Evolutionary conservation across 768 basidiomycete species (phyloP).

Genomic region (Zangia roseola): DNA sequence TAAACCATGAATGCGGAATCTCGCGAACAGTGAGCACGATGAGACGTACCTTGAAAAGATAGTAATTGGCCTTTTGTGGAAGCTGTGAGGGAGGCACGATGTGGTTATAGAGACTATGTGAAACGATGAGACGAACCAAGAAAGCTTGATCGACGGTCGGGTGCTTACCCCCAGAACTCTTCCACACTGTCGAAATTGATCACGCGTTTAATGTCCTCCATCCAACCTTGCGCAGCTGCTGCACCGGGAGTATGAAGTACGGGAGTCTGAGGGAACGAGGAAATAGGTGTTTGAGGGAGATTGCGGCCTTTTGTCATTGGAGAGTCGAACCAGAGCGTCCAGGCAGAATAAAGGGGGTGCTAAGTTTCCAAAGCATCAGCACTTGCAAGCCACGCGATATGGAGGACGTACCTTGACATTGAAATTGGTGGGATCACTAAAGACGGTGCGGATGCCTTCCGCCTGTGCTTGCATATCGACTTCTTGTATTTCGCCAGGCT

Average conservation of each 20-base stretch:
- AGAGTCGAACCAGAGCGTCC: constrained; percentile 99
- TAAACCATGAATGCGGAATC: constrained; percentile 3
- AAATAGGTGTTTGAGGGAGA: constrained; percentile 78
- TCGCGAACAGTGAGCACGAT: background rate
- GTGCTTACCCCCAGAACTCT: constrained; percentile 95
- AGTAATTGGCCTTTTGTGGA: constrained; percentile 98
- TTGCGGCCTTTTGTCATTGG: constrained; percentile 88
- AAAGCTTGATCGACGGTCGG: background rate
- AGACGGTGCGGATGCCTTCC: constrained; percentile 85
- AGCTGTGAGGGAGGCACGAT: constrained; percentile 93
- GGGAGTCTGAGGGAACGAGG: constrained; percentile 77
- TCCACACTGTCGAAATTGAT: constrained; percentile 96
- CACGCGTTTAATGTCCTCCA: constrained; percentile 98
- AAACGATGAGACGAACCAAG: constrained; percentile 10
- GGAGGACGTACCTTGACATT: constrained; percentile 80
- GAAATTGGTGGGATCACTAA: constrained; percentile 89
- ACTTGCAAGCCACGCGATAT: background rate
- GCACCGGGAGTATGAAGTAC: constrained; percentile 69
- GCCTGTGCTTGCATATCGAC: constrained; percentile 82
- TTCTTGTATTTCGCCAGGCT: constrained; percentile 87
- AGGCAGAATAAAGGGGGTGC: constrained; percentile 92
- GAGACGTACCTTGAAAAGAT: constrained; percentile 86
- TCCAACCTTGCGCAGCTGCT: constrained; percentile 86
- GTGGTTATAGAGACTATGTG: constrained; percentile 84
- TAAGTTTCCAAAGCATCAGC: constrained; percentile 30